Percentiles rank a stretch among this genome's conserved stretches.
phyloP scores from a whole-genome alignment of 75 land plant species.

The Ceratopteris richardii region DNA sequence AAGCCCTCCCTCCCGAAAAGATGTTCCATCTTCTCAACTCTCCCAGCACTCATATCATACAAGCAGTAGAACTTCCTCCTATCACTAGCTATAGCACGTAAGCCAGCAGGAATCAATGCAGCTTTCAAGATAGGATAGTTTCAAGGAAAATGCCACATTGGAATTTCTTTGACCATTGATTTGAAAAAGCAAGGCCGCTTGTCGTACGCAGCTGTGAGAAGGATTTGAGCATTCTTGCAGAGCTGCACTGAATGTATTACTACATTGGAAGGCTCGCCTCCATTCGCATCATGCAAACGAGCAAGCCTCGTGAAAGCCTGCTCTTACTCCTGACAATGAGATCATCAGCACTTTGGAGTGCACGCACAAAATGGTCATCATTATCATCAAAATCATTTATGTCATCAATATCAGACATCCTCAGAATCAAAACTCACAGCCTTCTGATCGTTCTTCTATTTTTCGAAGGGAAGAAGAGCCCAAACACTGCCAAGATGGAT shows the following conservation, averaged over 20 bases:
- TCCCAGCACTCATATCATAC: conserved; percentile 65
- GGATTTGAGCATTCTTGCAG: conserved; percentile 68
- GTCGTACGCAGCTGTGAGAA: conserved; percentile 74
- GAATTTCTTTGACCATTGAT: conserved; percentile 87
- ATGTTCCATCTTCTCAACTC: conserved; percentile 55
- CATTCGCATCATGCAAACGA: conserved; percentile 62
- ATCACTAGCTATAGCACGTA: conserved; percentile 59
- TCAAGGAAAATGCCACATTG: conserved; percentile 69
- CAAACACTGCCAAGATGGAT: conserved; percentile 75
- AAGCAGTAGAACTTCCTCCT: conserved; percentile 75
- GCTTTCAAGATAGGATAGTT: conserved; percentile 82
- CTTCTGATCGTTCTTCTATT: not conserved
- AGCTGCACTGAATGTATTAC: conserved; percentile 80
- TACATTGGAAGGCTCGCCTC: conserved; percentile 53
- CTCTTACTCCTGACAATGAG: conserved; percentile 44
- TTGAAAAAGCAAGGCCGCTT: conserved; percentile 68
- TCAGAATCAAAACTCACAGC: conserved; percentile 10
- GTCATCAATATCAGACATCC: conserved; percentile 1
- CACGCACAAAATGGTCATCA: conserved; percentile 21
- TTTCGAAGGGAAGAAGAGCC: conserved; percentile 43
- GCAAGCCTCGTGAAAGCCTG: conserved; percentile 53
- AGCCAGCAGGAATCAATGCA: conserved; percentile 79
- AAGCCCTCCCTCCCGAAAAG: conserved; percentile 84
- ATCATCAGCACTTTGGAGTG: conserved; percentile 29
- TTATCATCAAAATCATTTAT: conserved; percentile 33